Evolutionary conservation across 2,329 filamentous ascomycete genomes (phyloP).

Genomic region (Colletotrichum chrysophilum): DNA sequence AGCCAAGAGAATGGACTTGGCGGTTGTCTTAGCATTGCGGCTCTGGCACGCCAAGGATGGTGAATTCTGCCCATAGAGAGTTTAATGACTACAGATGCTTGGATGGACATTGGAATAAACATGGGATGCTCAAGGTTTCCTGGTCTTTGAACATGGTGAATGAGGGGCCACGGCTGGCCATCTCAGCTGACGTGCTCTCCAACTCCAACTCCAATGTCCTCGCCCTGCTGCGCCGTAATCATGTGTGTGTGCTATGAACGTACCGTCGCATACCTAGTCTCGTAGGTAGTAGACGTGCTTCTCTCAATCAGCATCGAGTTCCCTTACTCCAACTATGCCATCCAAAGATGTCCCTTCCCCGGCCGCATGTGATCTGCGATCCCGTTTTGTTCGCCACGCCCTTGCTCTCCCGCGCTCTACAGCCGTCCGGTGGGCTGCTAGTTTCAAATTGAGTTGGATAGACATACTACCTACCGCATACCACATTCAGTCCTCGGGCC

Average conservation of each 20-base stretch:
- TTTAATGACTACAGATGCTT: neutral
- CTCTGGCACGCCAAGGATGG: neutral
- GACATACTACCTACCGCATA: neutral
- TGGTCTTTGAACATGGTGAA: neutral
- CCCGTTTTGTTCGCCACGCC: neutral
- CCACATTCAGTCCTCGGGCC: neutral
- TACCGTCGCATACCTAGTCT: neutral
- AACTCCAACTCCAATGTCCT: neutral
- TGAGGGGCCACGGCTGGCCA: neutral
- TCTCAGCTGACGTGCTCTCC: neutral
- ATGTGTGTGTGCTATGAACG: neutral
- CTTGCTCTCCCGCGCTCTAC: neutral
- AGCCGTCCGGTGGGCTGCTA: neutral
- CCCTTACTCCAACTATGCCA: neutral
- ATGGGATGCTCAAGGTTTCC: neutral
- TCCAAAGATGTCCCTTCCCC: neutral
- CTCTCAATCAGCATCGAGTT: neutral
- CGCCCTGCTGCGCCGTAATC: neutral
- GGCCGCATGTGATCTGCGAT: neutral
- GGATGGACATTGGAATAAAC: neutral
- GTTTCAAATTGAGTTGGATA: conserved; percentile 3
- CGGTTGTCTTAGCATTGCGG: conserved; percentile 7
- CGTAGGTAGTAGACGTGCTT: neutral
- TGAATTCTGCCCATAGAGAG: neutral
- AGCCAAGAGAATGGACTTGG: neutral